Base-by-base conservation (phyloP, 768 basidiomycete genomes). In the Myochromella boudieri region DNA sequence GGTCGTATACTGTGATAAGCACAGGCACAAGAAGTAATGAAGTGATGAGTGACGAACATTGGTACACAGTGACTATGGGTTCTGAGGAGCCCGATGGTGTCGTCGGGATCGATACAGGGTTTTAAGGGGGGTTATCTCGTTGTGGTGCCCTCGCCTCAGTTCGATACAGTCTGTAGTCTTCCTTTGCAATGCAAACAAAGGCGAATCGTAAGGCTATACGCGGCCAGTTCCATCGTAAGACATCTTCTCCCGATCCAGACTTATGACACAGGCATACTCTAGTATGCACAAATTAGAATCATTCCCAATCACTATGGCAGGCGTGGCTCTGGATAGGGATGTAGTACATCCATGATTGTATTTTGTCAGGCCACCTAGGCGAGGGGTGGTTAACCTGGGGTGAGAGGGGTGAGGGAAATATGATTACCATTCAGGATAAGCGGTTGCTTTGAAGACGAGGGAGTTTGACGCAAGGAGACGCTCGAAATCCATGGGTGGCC, bases 261-360 rank as follows among this genome's bases (percentile, higher is more conserved):
- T 76, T 68, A 69, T 66, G 15, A 78, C 63, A 3, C 77, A 65
- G 0, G 72, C 72, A 51, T 77, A 80, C 54, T 79, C 79, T 11
- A 81, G 52, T 7, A 77, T 60, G 5, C 8, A 26, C 14, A 18
- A 14, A 36, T 10, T 29, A 45, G 27, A 32, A 17, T 28, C n/a
- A n/a, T 29, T 31, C 26, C 15, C 10, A n/a, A 9, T 29, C 18
- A 20, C n/a, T 28, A 31, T 20, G 37, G n/a, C 7, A 2, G 17
- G 20, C 18, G 5, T 83, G 80, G 0, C 81, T 60, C 48, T 79
- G 75, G 3, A 86, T 64, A 3, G 85, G 85, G 0, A 86, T 75
- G 54, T 85, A 87, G 56, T 86, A 84, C 2, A 85, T 75, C 84
- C 84, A 86, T 0, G 83, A 78, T 43, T 73, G 74, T 39, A 78